A percentile compares a stretch with the other conserved stretches of the same genome.
phyloP scores from a whole-genome alignment of 768 basidiomycete species.

The Sporobolomyces pararoseus region DNA sequence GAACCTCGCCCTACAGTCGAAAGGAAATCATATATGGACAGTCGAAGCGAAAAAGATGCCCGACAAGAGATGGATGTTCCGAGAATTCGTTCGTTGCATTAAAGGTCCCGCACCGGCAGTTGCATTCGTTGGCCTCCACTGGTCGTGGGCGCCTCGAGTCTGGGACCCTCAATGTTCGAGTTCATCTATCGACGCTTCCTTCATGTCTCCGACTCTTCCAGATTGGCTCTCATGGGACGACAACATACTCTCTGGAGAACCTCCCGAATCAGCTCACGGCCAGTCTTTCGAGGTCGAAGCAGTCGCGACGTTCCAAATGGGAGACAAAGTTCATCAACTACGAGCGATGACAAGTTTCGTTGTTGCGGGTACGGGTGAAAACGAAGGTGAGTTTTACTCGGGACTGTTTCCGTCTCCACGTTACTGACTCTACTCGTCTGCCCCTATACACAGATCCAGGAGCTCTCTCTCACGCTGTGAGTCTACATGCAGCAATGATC shows the following conservation, averaged over 20 bases:
- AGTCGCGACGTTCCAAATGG: constrained; percentile 41
- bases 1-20: constrained; percentile 25
- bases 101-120: constrained; percentile 75
- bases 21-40: constrained; percentile 97
- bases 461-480: neutral
- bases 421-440: neutral
- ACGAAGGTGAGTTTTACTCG: constrained; percentile 14
- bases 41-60: constrained; percentile 71
- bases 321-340: constrained; percentile 32
- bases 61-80: constrained; percentile 72
- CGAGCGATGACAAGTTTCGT: constrained; percentile 18
- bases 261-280: constrained; percentile 47
- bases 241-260: constrained; percentile 66
- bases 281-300: constrained; percentile 37
- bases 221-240: constrained; percentile 83
- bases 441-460: constrained; percentile 3
- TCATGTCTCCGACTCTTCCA: constrained; percentile 74
- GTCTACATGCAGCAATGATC: constrained; percentile 11
- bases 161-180: constrained; percentile 90
- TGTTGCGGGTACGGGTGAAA: constrained; percentile 30
- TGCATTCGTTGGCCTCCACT: constrained; percentile 61
- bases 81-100: constrained; percentile 80
- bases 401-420: too few relatives aligned
- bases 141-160: constrained; percentile 86
- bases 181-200: constrained; percentile 71